A percentile compares a stretch with the other conserved stretches of the same genome.
phyloP scores from a whole-genome alignment of 2,329 filamentous ascomycete species.

The Diaporthe vexans region DNA sequence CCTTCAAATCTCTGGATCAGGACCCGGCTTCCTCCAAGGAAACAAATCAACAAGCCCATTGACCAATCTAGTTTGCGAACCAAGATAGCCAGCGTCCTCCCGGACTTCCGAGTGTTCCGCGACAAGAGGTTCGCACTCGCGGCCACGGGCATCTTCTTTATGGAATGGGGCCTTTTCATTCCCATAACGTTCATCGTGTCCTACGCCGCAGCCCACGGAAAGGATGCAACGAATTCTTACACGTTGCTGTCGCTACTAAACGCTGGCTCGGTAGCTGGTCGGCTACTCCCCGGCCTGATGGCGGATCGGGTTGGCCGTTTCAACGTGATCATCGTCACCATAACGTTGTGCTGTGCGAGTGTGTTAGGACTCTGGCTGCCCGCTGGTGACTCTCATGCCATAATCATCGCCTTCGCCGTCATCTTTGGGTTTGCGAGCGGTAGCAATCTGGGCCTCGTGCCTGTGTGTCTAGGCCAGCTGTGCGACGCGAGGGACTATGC shows the following conservation, averaged over 20 bases:
- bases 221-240: constrained; percentile 74
- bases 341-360: constrained; percentile 67
- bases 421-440: constrained; percentile 86
- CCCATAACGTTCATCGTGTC: constrained; percentile 83
- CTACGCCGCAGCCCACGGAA: constrained; percentile 75
- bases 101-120: constrained; percentile 73
- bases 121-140: constrained; percentile 72
- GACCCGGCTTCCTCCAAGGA: constrained; percentile 66
- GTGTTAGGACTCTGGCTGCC: constrained; percentile 81
- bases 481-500: constrained; percentile 84
- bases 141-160: constrained; percentile 75
- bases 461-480: constrained; percentile 85
- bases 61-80: neutral
- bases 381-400: constrained; percentile 61
- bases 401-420: constrained; percentile 77
- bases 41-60: constrained; percentile 44
- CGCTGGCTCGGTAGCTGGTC: constrained; percentile 81
- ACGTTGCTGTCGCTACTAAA: constrained; percentile 87
- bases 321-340: constrained; percentile 81
- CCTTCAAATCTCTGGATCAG: constrained; percentile 63
- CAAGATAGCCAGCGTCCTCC: constrained; percentile 57
- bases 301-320: constrained; percentile 85
- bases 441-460: constrained; percentile 81
- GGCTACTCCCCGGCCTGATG: constrained; percentile 81
- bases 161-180: constrained; percentile 79